Conservation (phyloP, 495 filamentous ascomycete genomes). For the Daldinia decipiens region DNA sequence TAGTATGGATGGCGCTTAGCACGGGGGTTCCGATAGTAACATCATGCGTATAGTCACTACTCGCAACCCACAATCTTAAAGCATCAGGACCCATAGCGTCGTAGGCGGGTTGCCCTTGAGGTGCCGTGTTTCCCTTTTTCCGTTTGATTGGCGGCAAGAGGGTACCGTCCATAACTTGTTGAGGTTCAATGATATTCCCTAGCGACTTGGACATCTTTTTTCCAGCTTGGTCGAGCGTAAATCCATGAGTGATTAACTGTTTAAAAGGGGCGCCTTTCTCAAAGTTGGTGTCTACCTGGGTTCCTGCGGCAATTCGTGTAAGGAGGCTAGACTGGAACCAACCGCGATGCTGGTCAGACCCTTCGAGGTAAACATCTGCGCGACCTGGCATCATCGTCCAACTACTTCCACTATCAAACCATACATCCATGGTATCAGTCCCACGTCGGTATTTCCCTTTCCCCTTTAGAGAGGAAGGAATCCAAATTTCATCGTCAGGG, state of each 20-base stretch:
- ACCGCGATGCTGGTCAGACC: slow-evolving; percentile 93
- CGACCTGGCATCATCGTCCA: slow-evolving; percentile 75
- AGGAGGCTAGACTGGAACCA: slow-evolving; percentile 99
- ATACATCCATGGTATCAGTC: slow-evolving; percentile 99
- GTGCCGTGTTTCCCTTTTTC: slow-evolving; percentile 50
- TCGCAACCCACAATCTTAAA: slow-evolving; percentile 91
- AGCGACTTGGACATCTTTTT: slow-evolving; percentile 99
- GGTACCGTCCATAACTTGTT: slow-evolving; percentile 83
- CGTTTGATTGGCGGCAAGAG: slow-evolving; percentile 60
- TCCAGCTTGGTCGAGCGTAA: slow-evolving; percentile 86
- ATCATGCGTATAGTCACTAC: slow-evolving; percentile 89
- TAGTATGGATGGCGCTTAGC: slow-evolving; percentile 75
- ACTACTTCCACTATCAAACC: slow-evolving; percentile 98
- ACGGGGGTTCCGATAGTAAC: slow-evolving; percentile 79
- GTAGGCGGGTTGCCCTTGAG: slow-evolving; percentile 32
- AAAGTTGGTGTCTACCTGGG: slow-evolving; percentile 35
- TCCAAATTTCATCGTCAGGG: slow-evolving; percentile 77
- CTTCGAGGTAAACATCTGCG: slow-evolving; percentile 93
- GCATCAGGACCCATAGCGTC: slow-evolving; percentile 77
- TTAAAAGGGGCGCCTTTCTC: slow-evolving; percentile 71
- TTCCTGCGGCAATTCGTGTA: slow-evolving; percentile 70
- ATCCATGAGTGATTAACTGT: slow-evolving; percentile 91
- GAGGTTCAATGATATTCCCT: slow-evolving; percentile 86
- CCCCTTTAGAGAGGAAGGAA: slow-evolving; percentile 65
- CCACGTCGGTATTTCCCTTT: slow-evolving; percentile 71